Percentiles rank a stretch among this genome's conserved stretches.
phyloP scores from a whole-genome alignment of 176 grass and related monocot species.

The Triticum dicoccoides region DNA sequence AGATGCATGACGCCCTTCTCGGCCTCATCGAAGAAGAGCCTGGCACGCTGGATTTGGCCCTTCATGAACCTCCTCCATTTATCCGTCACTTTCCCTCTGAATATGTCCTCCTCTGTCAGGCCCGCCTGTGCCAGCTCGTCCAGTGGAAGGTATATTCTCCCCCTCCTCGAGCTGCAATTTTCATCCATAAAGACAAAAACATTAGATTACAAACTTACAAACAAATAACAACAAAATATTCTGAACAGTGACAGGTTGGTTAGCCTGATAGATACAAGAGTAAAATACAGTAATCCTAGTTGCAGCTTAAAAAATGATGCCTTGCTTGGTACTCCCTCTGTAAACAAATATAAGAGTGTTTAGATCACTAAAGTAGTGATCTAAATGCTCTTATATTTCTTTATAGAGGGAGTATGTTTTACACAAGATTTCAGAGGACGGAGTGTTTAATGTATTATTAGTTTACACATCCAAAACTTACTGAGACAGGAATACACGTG shows the following conservation, averaged over 20 bases:
- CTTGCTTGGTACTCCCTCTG: not conserved
- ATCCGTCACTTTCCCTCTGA: slow-evolving; percentile 81
- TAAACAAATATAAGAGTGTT: too few relatives aligned
- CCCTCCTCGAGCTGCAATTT: slow-evolving; percentile 74
- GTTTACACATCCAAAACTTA: not conserved
- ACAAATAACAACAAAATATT: not conserved
- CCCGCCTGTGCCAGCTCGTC: slow-evolving; percentile 74
- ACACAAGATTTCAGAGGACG: not conserved
- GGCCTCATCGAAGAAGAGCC: slow-evolving; percentile 81
- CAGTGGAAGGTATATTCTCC: slow-evolving; percentile 94
- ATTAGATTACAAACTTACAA: slow-evolving; percentile 29
- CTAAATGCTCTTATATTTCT: too few relatives aligned
- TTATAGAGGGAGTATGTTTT: not conserved
- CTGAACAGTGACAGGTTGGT: not conserved
- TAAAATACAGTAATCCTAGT: not conserved
- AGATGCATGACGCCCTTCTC: slow-evolving; percentile 77
- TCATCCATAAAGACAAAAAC: slow-evolving; percentile 38
- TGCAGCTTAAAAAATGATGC: not conserved
- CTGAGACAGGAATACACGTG: not conserved
- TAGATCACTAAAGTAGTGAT: too few relatives aligned
- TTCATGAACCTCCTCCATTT: slow-evolving; percentile 98
- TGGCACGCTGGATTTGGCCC: slow-evolving; percentile 80
- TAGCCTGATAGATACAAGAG: not conserved
- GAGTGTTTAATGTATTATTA: not conserved
- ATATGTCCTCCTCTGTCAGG: slow-evolving; percentile 81